Conservation (phyloP, 768 basidiomycete species). For the Suillus fuscotomentosus region DNA sequence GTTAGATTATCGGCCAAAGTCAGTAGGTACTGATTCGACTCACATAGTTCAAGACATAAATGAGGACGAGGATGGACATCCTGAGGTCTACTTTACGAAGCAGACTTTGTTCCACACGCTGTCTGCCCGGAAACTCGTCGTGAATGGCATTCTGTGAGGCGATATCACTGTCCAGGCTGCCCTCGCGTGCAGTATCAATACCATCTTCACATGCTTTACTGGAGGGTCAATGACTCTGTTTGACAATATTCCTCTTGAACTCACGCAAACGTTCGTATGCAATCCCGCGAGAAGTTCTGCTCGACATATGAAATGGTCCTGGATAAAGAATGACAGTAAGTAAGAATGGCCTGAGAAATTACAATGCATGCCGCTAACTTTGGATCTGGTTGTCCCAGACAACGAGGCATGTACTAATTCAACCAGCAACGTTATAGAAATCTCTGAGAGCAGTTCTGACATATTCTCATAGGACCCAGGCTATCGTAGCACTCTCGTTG, state of each 20-base stretch:
- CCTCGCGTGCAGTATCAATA: background rate
- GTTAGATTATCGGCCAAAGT: background rate
- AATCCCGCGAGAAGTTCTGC: slow-evolving; percentile 7
- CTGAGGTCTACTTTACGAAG: slow-evolving; percentile 33
- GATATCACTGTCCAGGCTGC: background rate
- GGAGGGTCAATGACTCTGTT: background rate
- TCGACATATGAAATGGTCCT: slow-evolving; percentile 6
- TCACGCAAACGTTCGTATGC: slow-evolving; percentile 18
- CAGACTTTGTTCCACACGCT: slow-evolving; percentile 41
- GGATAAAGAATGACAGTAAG: background rate
- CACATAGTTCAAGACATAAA: slow-evolving; percentile 36
- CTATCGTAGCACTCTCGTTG: background rate
- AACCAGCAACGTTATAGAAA: background rate
- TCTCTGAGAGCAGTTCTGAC: no score
- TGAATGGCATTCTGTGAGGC: background rate
- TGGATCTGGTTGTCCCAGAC: background rate
- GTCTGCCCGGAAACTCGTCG: slow-evolving; percentile 21
- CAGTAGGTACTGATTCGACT: slow-evolving; percentile 8
- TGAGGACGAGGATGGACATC: slow-evolving; percentile 34
- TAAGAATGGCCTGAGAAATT: background rate
- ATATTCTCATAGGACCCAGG: background rate
- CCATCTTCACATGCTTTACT: slow-evolving; percentile 4
- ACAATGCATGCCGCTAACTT: background rate
- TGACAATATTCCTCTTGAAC: background rate
- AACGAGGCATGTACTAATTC: background rate